Percentiles rank a stretch among this genome's conserved stretches.
These are phyloP conservation scores for Cubamyces sp. DNA, from an alignment of 768 basidiomycete genomes.

Conservation along the genomic window DNA sequence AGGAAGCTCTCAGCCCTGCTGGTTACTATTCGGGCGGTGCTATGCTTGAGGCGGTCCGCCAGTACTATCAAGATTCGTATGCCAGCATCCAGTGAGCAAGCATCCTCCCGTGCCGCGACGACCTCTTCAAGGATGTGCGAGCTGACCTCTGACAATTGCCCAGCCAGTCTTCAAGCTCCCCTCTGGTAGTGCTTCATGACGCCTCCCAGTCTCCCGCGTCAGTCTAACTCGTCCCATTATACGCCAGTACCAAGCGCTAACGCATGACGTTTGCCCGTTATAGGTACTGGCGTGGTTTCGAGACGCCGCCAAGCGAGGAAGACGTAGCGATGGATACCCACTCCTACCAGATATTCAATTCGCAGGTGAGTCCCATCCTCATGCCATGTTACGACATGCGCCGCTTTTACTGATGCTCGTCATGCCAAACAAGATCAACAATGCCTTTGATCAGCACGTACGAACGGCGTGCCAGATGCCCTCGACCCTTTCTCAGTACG, in stretches of 20 bases:
- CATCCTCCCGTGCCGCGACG: not conserved
- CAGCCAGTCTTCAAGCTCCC: slow-evolving; percentile 49
- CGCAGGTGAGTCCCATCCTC: slow-evolving; percentile 45
- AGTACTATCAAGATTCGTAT: slow-evolving; percentile 79
- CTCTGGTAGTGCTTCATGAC: slow-evolving; percentile 71
- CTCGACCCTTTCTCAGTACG: slow-evolving; percentile 51
- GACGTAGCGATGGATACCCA: slow-evolving; percentile 84
- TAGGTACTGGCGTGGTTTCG: slow-evolving; percentile 70
- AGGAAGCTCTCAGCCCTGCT: slow-evolving; percentile 56
- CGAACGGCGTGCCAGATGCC: slow-evolving; percentile 55
- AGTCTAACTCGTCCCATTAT: not conserved
- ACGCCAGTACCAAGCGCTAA: too few species aligned
- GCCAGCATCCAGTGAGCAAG: slow-evolving; percentile 63
- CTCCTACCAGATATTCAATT: slow-evolving; percentile 77
- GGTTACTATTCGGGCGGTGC: slow-evolving; percentile 59
- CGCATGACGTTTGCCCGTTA: not conserved
- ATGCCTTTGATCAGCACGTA: slow-evolving; percentile 60
- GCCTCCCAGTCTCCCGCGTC: slow-evolving; percentile 70
- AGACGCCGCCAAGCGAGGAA: slow-evolving; percentile 50
- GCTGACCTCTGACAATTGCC: slow-evolving; percentile 1
- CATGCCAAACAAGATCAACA: slow-evolving; percentile 45
- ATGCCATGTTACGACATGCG: not conserved
- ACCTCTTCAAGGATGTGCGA: not conserved
- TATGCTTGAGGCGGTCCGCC: slow-evolving; percentile 51
- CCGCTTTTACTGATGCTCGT: not conserved